Evolutionary conservation across 2,329 filamentous ascomycete species (phyloP).

Genomic region (Onygenales sp.): DNA sequence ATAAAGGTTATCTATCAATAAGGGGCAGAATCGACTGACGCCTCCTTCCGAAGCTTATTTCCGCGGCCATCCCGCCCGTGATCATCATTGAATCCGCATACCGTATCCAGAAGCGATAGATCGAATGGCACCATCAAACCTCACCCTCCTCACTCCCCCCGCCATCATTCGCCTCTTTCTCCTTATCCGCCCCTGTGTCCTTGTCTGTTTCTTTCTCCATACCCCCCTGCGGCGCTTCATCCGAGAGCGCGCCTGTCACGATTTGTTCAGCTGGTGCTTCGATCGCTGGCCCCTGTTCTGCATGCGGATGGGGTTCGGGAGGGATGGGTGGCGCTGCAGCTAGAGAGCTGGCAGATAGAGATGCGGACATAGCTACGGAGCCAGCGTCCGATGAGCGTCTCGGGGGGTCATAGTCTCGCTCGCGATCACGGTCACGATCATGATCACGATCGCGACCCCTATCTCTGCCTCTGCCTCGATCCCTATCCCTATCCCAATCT

Average conservation of each 20-base stretch:
- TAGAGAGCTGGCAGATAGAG: not conserved
- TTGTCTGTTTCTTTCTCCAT: slow-evolving; percentile 7
- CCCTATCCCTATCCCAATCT: slow-evolving; percentile 13
- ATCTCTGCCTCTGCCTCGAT: not conserved
- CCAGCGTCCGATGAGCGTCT: slow-evolving; percentile 4
- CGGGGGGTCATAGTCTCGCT: slow-evolving; percentile 4
- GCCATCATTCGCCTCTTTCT: slow-evolving; percentile 19
- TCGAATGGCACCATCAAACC: slow-evolving; percentile 15
- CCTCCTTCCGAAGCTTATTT: too few species aligned
- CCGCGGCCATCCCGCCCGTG: too few species aligned
- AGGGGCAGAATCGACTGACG: too few species aligned
- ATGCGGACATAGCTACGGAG: not conserved
- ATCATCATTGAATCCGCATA: too few species aligned
- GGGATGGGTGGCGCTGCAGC: not conserved
- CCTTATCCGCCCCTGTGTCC: slow-evolving; percentile 8
- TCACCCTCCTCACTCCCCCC: slow-evolving; percentile 36
- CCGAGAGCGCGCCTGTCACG: not conserved
- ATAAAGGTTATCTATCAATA: too few species aligned
- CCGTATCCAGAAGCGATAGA: too few species aligned
- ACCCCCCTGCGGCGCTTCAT: not conserved
- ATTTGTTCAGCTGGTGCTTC: not conserved
- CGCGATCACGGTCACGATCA: slow-evolving; percentile 7
- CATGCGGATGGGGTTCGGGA: not conserved
- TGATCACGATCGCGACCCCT: slow-evolving; percentile 8
- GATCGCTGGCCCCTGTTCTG: not conserved